Evolutionary conservation across 1,284 basidiomycete genomes (phyloP), one percentile per base, ranked within the genome.

Genomic region (Volvariella volvacea): DNA sequence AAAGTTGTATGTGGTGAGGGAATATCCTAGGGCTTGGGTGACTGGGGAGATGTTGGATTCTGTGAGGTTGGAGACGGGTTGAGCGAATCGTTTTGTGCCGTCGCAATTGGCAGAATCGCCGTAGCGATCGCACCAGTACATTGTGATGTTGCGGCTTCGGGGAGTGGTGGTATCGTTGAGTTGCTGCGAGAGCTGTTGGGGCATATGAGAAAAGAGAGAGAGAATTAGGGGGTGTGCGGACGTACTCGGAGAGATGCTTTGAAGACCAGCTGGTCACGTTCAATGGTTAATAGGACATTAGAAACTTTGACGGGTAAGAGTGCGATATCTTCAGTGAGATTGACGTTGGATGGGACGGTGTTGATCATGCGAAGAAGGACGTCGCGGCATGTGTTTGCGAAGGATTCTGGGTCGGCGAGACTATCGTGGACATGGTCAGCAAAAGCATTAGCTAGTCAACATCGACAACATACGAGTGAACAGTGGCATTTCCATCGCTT

Each of bases 91-190:
- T 1, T 63, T 62, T 34, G 54, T 54, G 30, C 56, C 56, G 30
- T 52, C 46, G 44, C 66, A 68, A 42, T 62, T 52, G 36, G 56
- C 45, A 44, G 56, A 51, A 17, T 51, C 46, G 21, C 67, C 67
- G 44, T 65, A 59, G 30, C 57, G 59, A 47, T 67, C 65, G 45
- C 66, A 67, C 66, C 66, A 68, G 41, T 59, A 52, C 51, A 69
- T 58, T 3, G 57, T 65, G 7, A 67, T 63, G 25, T 52, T 54
- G 19, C 65, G 62, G 14, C 7, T 7, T 19, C 63, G 59, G 10
- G 52, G 53, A 47, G 61, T 65, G 3, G 58, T 53, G 2, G 58
- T 57, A n/a, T 50, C 34, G 41, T 58, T 58, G 37, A 58, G 51
- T 19, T 53, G 47, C 56, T 66, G 61, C 3, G 54, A 49, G 14